Evolutionary conservation across 352 stramenopile genomes (phyloP), one percentile per base, ranked within the genome.

Genomic region (Phytopythium delawarense): DNA sequence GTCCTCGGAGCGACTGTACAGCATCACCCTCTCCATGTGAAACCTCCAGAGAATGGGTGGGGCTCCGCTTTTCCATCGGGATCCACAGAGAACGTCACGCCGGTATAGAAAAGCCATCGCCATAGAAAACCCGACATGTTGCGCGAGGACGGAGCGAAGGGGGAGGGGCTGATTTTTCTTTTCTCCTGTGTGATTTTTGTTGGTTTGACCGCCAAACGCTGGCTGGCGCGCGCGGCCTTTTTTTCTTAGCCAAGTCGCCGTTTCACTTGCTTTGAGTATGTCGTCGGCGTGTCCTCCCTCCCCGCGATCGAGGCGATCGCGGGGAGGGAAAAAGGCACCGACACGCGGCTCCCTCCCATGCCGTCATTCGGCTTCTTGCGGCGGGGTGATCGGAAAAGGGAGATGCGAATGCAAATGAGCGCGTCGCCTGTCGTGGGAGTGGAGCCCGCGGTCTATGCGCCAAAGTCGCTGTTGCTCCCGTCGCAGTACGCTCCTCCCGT

Each of bases 361-460:
- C 18, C 35, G 53, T 16, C 53, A 59, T 59, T 59, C 49, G 53
- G 53, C 35, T 48, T 59, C 53, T 59, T 59, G 53, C 53, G 53
- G 53, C 35, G 32, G 13, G n/a, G 18, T 32, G 28, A 32, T 28
- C 25, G 49, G 15, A 23, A n/a, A 42, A 51, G 20, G 45, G 25
- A 23, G 35, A 80, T 83, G 75, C 75, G 64, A 64, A 83, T 76
- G 70, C 70, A 80, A 62, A 69, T 75, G 64, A 59, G 60, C 35
- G 66, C 64, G 44, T 64, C 57, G 40, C 58, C 67, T 30, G 58
- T 59, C 23, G 46, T 69, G 15, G 62, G 59, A 49, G 46, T 59
- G 28, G 65, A 76, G 52, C 55, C 66, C 21, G 69, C 68, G 1
- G 64, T 78, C 37, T 78, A 71, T 57, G 59, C 66, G 52, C 57